Evolutionary conservation across 441 rosid genomes (phyloP), one percentile per base, ranked within the genome.

Genomic region (Capsella rubella): DNA sequence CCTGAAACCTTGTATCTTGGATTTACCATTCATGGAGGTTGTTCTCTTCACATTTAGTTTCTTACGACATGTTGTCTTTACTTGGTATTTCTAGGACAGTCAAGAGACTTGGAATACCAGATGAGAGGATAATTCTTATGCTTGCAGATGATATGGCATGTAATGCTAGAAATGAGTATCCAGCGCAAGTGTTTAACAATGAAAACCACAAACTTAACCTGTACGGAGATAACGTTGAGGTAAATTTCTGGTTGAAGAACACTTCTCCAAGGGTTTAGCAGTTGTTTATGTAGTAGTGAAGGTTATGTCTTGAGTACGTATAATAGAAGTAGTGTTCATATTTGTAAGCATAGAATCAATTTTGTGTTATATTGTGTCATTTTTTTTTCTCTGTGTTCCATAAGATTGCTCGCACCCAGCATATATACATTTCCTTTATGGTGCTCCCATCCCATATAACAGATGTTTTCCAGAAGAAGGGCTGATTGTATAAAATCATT

Each of bases 121-220:
- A 95, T 75, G 98, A 96, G 78, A 87, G 98, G 86, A 96, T 93
- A 1, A 91, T 96, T 69, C 90, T 93, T 12, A 93, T 96, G 98
- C 87, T 93, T 75, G 97, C 96, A 2, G 99, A 96, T 90, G 98
- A 96, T 69, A 93, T 96, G 97, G 98, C 97, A 34, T 96, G 97
- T 77, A 96, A 96, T 83, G 79, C 97, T 53, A 87, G 99, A 84
- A 96, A 93, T 75, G 89, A 91, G 80, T 90, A 85, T 64, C 99
- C 98, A 58, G 99, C 99, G 34, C 98, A 96, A 85, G 99, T 93
- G 65, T 96, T 96, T 79, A 96, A 93, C 83, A 96, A 91, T 70
- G 97, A 96, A 73, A 93, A 96, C 79, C 99, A 93, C 66, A 80
- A 87, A 51, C 93, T 90, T 78, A 96, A 96, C 80, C 84, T 96